Percentiles rank a stretch among this genome's conserved stretches.
These are phyloP conservation scores for Alternaria rosae DNA, from an alignment of 2,329 filamentous ascomycete species.

Conservation along the genomic window DNA sequence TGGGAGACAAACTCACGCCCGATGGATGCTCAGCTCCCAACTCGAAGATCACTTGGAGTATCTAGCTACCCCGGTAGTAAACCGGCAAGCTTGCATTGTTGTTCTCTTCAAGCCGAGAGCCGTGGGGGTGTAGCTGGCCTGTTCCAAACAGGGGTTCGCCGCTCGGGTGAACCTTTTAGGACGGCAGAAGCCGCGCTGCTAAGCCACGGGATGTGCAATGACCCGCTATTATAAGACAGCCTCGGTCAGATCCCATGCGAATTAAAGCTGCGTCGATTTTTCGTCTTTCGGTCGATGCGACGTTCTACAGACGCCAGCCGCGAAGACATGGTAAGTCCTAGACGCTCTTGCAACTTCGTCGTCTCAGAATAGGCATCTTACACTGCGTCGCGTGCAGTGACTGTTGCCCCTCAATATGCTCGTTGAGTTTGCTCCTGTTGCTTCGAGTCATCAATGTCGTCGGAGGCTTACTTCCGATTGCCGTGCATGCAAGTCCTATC, in stretches of 20 bases:
- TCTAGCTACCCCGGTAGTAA: background rate
- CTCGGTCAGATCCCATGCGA: background rate
- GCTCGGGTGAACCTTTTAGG: background rate
- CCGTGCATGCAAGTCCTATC: background rate
- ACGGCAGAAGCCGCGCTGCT: background rate
- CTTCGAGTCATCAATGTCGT: background rate
- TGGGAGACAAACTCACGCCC: background rate
- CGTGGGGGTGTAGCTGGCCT: background rate
- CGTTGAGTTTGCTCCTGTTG: background rate
- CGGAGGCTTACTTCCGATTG: background rate
- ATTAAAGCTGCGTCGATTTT: background rate
- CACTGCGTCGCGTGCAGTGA: background rate
- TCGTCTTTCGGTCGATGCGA: background rate
- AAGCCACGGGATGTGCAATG: conserved; percentile 3
- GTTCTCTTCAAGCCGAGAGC: background rate
- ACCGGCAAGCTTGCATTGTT: background rate
- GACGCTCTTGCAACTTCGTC: background rate
- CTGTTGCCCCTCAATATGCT: background rate
- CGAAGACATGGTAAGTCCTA: background rate
- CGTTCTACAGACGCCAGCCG: background rate
- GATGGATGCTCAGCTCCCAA: background rate
- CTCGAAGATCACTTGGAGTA: background rate
- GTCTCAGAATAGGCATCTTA: background rate
- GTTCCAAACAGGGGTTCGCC: background rate
- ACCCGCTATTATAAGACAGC: background rate